Conservation (phyloP, 768 basidiomycete species). For the Pleurotus pulmonarius region DNA sequence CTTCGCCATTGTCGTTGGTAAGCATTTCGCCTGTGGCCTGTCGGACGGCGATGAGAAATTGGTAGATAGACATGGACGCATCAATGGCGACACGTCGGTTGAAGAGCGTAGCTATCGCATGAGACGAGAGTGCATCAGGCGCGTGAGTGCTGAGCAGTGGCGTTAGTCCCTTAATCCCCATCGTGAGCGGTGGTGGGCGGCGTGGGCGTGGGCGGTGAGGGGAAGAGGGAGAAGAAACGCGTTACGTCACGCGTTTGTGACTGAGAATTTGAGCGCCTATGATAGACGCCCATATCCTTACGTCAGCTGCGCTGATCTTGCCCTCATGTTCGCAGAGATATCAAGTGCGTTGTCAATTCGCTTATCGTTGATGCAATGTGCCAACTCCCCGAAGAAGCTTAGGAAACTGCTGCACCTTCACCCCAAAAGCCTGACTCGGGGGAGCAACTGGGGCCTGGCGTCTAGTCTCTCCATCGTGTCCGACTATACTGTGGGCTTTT, state of each 20-base stretch:
- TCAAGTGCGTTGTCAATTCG: too few relatives aligned
- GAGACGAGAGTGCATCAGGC: slow-evolving; percentile 69
- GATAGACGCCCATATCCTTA: not conserved
- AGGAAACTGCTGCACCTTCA: too few relatives aligned
- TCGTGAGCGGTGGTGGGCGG: slow-evolving; percentile 20
- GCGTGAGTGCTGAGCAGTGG: slow-evolving; percentile 87
- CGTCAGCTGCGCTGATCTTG: too few relatives aligned
- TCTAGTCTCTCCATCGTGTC: too few relatives aligned
- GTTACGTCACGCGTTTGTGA: slow-evolving; percentile 7
- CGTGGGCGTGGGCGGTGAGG: not conserved
- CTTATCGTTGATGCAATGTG: too few relatives aligned
- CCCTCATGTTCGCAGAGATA: too few relatives aligned
- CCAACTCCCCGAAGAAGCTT: too few relatives aligned
- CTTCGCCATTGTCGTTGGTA: slow-evolving; percentile 96
- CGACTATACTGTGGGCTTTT: too few relatives aligned
- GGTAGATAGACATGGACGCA: slow-evolving; percentile 96
- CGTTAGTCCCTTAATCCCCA: slow-evolving; percentile 97
- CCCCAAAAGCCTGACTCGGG: too few relatives aligned
- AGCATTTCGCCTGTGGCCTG: slow-evolving; percentile 96
- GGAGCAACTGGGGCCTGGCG: too few relatives aligned
- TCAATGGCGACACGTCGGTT: slow-evolving; percentile 98
- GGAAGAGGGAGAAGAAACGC: too few relatives aligned
- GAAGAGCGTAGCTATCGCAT: slow-evolving; percentile 96
- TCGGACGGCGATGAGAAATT: slow-evolving; percentile 96
- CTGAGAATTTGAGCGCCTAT: not conserved